Evolutionary conservation across 1,139 yeast species (phyloP).

Genomic region (Yamadazyma trypodendri): DNA sequence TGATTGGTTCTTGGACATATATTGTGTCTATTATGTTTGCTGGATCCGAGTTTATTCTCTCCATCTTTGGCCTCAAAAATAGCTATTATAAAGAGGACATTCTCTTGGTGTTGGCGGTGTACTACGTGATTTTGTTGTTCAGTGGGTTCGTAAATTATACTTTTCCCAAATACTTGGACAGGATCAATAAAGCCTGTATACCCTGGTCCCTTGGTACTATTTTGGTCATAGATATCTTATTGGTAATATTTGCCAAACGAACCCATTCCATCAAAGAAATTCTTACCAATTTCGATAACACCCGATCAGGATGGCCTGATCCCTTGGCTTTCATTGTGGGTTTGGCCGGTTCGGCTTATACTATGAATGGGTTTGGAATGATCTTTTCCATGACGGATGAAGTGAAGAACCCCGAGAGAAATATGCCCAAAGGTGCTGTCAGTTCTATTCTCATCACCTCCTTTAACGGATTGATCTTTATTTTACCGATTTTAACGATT

Average conservation of each 20-base stretch:
- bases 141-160: slow-evolving; percentile 64
- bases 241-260: slow-evolving; percentile 58
- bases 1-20: slow-evolving; percentile 77
- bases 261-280: slow-evolving; percentile 61
- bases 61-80: slow-evolving; percentile 61
- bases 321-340: slow-evolving; percentile 70
- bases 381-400: slow-evolving; percentile 82
- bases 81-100: slow-evolving; percentile 58
- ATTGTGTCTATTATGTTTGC: slow-evolving; percentile 71
- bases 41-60: slow-evolving; percentile 69
- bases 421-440: slow-evolving; percentile 76
- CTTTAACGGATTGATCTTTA: slow-evolving; percentile 66
- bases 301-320: slow-evolving; percentile 72
- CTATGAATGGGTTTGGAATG: slow-evolving; percentile 81
- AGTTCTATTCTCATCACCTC: slow-evolving; percentile 64
- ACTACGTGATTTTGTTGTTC: slow-evolving; percentile 51
- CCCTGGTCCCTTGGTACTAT: slow-evolving; percentile 75
- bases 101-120: slow-evolving; percentile 54
- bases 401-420: slow-evolving; percentile 70
- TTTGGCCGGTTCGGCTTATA: slow-evolving; percentile 74
- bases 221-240: slow-evolving; percentile 61
- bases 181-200: slow-evolving; percentile 64
- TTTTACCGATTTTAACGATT: slow-evolving; percentile 68
- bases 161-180: slow-evolving; percentile 58
- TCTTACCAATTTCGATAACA: slow-evolving; percentile 66